Evolutionary conservation across 2,329 filamentous ascomycete genomes (phyloP).

Genomic region (Calonectria pseudoreteaudii): DNA sequence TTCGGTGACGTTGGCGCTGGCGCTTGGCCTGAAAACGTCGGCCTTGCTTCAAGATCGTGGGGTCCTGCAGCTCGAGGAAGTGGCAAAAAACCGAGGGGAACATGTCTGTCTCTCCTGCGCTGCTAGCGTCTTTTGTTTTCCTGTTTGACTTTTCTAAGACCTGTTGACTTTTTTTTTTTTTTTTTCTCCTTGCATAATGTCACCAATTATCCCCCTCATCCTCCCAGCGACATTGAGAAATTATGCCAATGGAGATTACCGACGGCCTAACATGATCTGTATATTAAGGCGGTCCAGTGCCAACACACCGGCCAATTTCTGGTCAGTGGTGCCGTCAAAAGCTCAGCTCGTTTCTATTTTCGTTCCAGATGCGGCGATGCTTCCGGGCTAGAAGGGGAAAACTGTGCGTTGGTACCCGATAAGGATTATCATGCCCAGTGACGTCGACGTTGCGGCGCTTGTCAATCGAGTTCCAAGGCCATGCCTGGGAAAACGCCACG

Average conservation of each 20-base stretch:
- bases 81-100: neutral
- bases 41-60: slow-evolving; percentile 1
- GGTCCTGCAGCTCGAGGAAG: neutral
- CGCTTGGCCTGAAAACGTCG: slow-evolving; percentile 2
- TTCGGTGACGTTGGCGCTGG: neutral
- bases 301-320: neutral
- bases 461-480: neutral
- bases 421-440: slow-evolving; percentile 2
- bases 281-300: neutral
- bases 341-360: slow-evolving; percentile 6
- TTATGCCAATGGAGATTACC: slow-evolving; percentile 6
- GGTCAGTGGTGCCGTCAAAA: slow-evolving; percentile 7
- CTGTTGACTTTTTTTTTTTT: neutral
- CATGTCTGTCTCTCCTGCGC: neutral
- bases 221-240: neutral
- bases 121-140: neutral
- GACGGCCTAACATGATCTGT: neutral
- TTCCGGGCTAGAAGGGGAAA: neutral
- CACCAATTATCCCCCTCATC: neutral
- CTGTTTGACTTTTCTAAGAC: neutral
- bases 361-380: slow-evolving; percentile 11
- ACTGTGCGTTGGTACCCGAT: neutral
- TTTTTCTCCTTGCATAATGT: neutral
- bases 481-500: neutral
- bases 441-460: neutral